Percentiles rank a stretch among this genome's conserved stretches.
Conservation (phyloP, 139 green algal genomes). For the Tetraselmis striata region DNA sequence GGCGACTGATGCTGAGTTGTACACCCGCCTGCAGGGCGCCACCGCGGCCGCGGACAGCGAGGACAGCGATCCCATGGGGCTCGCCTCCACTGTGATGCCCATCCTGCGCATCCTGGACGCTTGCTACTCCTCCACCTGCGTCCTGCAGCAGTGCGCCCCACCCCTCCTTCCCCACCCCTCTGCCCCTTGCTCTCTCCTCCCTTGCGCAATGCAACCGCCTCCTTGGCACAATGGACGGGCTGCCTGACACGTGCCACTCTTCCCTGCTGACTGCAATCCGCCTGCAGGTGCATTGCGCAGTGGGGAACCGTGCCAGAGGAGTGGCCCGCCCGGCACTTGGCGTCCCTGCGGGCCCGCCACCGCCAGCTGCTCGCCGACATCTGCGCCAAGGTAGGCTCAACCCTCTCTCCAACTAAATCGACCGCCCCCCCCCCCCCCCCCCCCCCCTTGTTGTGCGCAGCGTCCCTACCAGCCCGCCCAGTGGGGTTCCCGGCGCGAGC, state of each 20-base stretch:
- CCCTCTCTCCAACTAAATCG: no score
- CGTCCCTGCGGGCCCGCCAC: slow-evolving; percentile 41
- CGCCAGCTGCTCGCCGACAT: slow-evolving; percentile 32
- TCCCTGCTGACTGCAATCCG: slow-evolving; percentile 2
- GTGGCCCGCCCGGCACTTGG: slow-evolving; percentile 55
- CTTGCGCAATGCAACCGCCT: no score
- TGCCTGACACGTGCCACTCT: not conserved
- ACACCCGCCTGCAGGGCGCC: no score
- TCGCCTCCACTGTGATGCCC: not conserved
- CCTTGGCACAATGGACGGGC: no score
- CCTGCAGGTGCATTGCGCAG: slow-evolving; percentile 7
- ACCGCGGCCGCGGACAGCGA: not conserved
- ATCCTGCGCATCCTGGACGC: not conserved
- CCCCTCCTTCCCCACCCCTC: not conserved
- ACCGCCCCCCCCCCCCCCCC: no score
- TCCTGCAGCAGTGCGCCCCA: not conserved
- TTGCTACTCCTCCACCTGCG: not conserved
- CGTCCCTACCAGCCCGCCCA: no score
- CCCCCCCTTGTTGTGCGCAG: no score
- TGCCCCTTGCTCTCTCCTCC: not conserved
- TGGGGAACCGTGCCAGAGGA: slow-evolving; percentile 28
- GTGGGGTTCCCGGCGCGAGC: no score
- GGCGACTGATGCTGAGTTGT: no score
- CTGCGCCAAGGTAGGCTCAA: not conserved
- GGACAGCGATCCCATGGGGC: not conserved